Conservation (phyloP, 2,329 filamentous ascomycete species). For the Colletotrichum zoysiae region DNA sequence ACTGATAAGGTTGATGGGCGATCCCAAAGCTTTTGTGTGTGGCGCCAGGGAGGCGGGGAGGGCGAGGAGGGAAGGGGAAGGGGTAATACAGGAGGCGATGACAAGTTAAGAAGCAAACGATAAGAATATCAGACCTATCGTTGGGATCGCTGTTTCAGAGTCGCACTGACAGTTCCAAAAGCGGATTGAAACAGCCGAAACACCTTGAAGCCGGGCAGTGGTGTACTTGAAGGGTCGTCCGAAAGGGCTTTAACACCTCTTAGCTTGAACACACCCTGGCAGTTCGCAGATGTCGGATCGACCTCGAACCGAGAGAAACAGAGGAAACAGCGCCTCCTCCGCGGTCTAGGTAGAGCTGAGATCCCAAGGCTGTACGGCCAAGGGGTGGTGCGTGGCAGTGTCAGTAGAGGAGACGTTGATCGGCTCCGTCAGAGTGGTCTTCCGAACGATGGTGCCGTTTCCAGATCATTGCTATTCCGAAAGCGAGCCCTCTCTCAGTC, state of each 20-base stretch:
- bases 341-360: slow-evolving; percentile 20
- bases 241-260: slow-evolving; percentile 44
- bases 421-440: slow-evolving; percentile 14
- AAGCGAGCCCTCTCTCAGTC: slow-evolving; percentile 1
- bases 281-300: slow-evolving; percentile 42
- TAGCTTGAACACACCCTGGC: slow-evolving; percentile 43
- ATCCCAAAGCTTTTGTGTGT: slow-evolving; percentile 42
- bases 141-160: slow-evolving; percentile 55
- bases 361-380: slow-evolving; percentile 28
- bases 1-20: slow-evolving; percentile 40
- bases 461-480: slow-evolving; percentile 3
- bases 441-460: slow-evolving; percentile 30
- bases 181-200: slow-evolving; percentile 57
- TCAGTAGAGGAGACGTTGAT: slow-evolving; percentile 25
- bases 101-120: slow-evolving; percentile 43
- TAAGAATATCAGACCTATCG: slow-evolving; percentile 50
- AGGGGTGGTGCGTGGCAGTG: slow-evolving; percentile 29
- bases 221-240: slow-evolving; percentile 44
- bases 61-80: slow-evolving; percentile 28
- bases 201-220: slow-evolving; percentile 50
- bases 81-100: slow-evolving; percentile 38
- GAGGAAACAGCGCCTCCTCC: slow-evolving; percentile 34
- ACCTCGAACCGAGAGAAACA: slow-evolving; percentile 43
- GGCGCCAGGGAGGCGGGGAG: slow-evolving; percentile 37
- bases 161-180: slow-evolving; percentile 53